Conservation (phyloP, 2,329 filamentous ascomycete genomes). For the Clonostachys rhizophaga region DNA sequence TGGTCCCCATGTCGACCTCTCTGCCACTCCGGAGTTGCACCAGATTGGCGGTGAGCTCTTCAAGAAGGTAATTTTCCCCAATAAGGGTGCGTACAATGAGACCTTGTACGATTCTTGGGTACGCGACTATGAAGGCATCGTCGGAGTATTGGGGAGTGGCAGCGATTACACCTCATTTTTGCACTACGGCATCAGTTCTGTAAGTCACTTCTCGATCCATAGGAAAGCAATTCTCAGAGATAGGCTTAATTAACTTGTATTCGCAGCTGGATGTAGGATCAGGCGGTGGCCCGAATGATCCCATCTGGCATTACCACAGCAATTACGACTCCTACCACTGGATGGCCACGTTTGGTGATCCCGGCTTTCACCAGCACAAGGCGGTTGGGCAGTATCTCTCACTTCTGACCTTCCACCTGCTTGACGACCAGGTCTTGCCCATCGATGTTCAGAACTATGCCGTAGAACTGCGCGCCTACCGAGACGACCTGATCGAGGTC, state of each 20-base stretch:
- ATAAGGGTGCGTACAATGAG: constrained; percentile 46
- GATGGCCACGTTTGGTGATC: constrained; percentile 78
- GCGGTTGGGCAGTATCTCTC: constrained; percentile 45
- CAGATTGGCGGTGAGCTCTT: constrained; percentile 59
- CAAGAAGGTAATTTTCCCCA: constrained; percentile 50
- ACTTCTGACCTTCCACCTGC: constrained; percentile 30
- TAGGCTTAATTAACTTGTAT: constrained; percentile 26
- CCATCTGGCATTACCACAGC: constrained; percentile 73
- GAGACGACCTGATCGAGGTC: constrained; percentile 25
- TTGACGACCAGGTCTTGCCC: constrained; percentile 27
- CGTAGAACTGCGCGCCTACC: constrained; percentile 29
- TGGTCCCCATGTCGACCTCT: constrained; percentile 52
- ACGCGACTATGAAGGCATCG: constrained; percentile 19
- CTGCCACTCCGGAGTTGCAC: constrained; percentile 64
- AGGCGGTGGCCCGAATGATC: constrained; percentile 30
- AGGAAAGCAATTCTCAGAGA: too few species aligned
- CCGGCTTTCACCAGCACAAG: constrained; percentile 54
- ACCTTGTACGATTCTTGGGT: constrained; percentile 35
- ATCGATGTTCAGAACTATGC: constrained; percentile 34
- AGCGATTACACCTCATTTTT: constrained; percentile 67
- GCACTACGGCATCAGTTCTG: constrained; percentile 40
- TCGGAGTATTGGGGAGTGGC: constrained; percentile 58
- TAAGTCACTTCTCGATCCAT: constrained; percentile 14
- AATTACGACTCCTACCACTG: constrained; percentile 84
- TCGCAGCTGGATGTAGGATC: constrained; percentile 56